Evolutionary conservation across 352 stramenopile species (phyloP).

Genomic region (Phytophthora melonis): DNA sequence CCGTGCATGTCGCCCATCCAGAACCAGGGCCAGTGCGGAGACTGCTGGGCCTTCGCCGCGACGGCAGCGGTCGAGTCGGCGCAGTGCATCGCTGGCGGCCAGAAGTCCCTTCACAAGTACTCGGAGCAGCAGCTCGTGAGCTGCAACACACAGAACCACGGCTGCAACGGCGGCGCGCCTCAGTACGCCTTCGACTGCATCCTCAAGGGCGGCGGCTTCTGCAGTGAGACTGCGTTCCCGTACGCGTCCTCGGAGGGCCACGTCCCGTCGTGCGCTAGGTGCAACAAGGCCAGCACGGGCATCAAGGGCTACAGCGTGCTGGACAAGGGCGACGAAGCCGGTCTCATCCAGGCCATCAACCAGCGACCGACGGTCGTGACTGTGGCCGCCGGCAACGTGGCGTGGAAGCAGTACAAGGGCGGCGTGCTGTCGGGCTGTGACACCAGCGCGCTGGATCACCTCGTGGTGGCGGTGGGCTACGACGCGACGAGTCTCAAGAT

Average conservation of each 20-base stretch:
- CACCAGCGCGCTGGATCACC: slow-evolving; percentile 94
- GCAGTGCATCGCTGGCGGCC: slow-evolving; percentile 73
- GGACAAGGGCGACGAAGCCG: slow-evolving; percentile 69
- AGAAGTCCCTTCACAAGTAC: slow-evolving; percentile 70
- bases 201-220: slow-evolving; percentile 70
- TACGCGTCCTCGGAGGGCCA: slow-evolving; percentile 61
- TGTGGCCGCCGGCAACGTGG: slow-evolving; percentile 92
- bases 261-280: slow-evolving; percentile 32
- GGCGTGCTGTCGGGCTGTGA: slow-evolving; percentile 86
- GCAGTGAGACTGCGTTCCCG: slow-evolving; percentile 49
- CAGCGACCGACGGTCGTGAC: slow-evolving; percentile 93
- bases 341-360: slow-evolving; percentile 83
- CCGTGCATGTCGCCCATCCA: slow-evolving; percentile 67
- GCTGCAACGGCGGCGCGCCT: slow-evolving; percentile 88
- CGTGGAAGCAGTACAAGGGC: slow-evolving; percentile 96
- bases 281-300: slow-evolving; percentile 22
- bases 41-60: slow-evolving; percentile 96
- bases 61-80: slow-evolving; percentile 90
- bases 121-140: slow-evolving; percentile 92
- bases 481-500: slow-evolving; percentile 89
- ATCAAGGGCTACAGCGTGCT: slow-evolving; percentile 54
- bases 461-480: slow-evolving; percentile 96
- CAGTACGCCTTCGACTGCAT: slow-evolving; percentile 93
- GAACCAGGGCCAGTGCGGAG: slow-evolving; percentile 95
- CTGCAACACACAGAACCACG: slow-evolving; percentile 85